Base-by-base conservation (phyloP, 768 basidiomycete genomes). In the Tricholoma furcatifolium region DNA sequence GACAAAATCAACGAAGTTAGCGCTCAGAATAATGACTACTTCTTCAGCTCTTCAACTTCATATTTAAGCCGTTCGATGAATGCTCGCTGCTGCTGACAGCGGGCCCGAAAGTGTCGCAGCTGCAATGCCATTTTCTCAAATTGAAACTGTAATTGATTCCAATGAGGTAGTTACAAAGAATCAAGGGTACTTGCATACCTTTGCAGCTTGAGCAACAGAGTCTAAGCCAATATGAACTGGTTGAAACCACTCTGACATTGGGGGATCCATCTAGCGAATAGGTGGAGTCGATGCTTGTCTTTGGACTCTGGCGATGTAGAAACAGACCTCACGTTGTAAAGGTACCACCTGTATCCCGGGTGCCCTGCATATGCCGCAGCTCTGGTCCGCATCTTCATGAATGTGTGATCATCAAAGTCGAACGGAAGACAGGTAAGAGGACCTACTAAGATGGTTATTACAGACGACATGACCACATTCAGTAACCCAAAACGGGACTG, bases 381-480 rank as follows among this genome's bases (percentile, higher is more conserved):
- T 87, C 64, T 88, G 88, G 61, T 92, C 80, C 10, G 82, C 70
- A 67, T 80, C 91, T 93, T 48, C 34, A 31, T 43, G 40, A 23
- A 15, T n/a, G 27, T 24, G 44, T 57, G 6, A 51, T 45, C 41
- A n/a, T 41, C 14, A 34, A 15, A 21, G 4, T 27, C 20, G 35
- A 12, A 23, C 17, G 45, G 15, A 50, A 43, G 24, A 7, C 3
- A 21, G 23, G 12, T 12, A 20, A 41, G 34, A 38, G 23, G 43
- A 70, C 71, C 53, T 63, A 93, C 91, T 88, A 65, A 93, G 82
- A 69, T 93, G 91, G 35, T 80, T 77, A 63, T 93, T 93, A 76
- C 91, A 93, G 23, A 93, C 60, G 51, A 93, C 79, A 74, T 93
- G 91, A 0, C 89, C 89, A 60, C 91, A 93, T 65, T 92, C 89